Conservation (phyloP, 305 asterid genomes). For the Lippia alba region DNA sequence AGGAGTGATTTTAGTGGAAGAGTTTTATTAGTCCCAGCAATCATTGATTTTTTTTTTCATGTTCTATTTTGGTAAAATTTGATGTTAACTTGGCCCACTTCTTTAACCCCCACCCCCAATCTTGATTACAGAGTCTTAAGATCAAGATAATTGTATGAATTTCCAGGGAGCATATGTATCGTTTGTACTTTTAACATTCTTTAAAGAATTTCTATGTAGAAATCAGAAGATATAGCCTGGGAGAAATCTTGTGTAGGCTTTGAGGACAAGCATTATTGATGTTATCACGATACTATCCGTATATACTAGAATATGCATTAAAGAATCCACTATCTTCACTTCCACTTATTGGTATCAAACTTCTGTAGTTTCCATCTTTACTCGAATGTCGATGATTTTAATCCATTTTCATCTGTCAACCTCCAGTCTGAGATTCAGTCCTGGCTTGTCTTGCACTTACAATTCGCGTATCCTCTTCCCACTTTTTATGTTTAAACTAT, state of each 20-base stretch:
- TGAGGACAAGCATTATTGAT: neutral
- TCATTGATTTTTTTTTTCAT: neutral
- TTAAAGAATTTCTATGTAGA: neutral
- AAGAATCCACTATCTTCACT: neutral
- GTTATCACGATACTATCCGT: neutral
- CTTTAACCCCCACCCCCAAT: neutral
- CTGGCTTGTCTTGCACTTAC: neutral
- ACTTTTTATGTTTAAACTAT: constrained; percentile 25
- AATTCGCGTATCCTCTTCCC: neutral
- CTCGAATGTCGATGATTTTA: neutral
- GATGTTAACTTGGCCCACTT: neutral
- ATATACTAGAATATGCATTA: neutral
- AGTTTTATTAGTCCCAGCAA: too few species aligned
- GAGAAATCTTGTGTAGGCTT: too few species aligned
- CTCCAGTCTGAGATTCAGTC: neutral
- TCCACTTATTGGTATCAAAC: neutral
- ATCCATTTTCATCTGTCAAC: neutral
- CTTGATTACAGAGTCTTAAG: too few species aligned
- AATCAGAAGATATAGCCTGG: neutral
- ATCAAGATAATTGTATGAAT: neutral
- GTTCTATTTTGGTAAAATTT: constrained; percentile 4
- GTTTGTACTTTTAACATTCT: neutral
- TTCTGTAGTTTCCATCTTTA: neutral
- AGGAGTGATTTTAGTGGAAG: too few species aligned
- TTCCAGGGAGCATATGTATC: neutral